Evolutionary conservation across 1,139 yeast genomes (phyloP).

Genomic region (Tardiomyces depauwii): DNA sequence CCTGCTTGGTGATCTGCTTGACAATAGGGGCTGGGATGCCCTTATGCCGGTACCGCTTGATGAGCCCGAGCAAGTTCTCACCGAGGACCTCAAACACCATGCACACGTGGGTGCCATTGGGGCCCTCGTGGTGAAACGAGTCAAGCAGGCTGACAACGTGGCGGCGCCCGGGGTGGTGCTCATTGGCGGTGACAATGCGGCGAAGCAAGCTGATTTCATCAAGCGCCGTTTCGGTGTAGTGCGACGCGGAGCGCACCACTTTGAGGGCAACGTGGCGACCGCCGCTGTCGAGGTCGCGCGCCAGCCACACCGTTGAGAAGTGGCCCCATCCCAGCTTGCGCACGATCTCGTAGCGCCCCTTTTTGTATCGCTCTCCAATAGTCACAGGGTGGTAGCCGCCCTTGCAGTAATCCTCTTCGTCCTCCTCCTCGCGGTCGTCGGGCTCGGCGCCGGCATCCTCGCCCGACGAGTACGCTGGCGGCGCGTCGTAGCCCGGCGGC

Average conservation of each 20-base stretch:
- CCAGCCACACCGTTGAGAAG: conserved; percentile 83
- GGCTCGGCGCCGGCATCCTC: not conserved
- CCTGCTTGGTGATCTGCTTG: conserved; percentile 71
- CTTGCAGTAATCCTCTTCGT: conserved; percentile 54
- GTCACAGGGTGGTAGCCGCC: conserved; percentile 87
- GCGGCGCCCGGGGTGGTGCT: conserved; percentile 57
- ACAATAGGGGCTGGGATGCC: conserved; percentile 69
- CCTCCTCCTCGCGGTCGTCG: conserved; percentile 43
- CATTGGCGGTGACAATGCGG: conserved; percentile 36
- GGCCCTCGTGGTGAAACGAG: conserved; percentile 67
- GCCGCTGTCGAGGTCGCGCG: conserved; percentile 35
- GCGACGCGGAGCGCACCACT: conserved; percentile 58
- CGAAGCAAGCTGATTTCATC: conserved; percentile 66
- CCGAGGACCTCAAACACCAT: conserved; percentile 90
- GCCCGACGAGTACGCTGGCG: not conserved
- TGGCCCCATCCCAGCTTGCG: conserved; percentile 91
- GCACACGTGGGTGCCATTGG: conserved; percentile 72
- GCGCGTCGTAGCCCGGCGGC: conserved; percentile 1
- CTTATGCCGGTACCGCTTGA: conserved; percentile 51
- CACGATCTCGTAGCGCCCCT: conserved; percentile 52
- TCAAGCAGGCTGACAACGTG: conserved; percentile 64
- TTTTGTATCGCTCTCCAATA: conserved; percentile 54
- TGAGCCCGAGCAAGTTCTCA: conserved; percentile 63
- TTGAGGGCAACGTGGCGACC: conserved; percentile 70
- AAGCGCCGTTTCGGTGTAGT: conserved; percentile 74